Conservation (phyloP, 331 rosid species). For the Stylosanthes scabra region DNA sequence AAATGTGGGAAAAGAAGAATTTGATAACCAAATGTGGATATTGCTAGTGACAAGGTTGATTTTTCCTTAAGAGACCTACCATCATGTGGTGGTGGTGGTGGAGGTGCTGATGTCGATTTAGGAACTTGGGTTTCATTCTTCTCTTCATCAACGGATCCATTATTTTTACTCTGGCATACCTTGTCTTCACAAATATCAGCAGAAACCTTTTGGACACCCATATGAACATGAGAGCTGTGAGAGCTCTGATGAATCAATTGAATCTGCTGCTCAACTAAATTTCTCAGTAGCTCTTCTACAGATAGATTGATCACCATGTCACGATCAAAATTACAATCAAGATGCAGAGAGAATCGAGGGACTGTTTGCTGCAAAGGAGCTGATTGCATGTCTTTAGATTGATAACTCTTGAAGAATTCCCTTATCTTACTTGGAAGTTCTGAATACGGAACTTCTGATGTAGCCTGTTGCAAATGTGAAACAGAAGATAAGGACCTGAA, state of each 20-base stretch:
- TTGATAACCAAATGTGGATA: slow-evolving; percentile 91
- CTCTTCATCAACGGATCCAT: slow-evolving; percentile 43
- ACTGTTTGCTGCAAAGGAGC: slow-evolving; percentile 60
- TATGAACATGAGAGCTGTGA: slow-evolving; percentile 71
- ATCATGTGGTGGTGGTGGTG: slow-evolving; percentile 47
- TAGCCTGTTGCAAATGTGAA: slow-evolving; percentile 70
- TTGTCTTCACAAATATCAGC: slow-evolving; percentile 40
- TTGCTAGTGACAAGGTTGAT: slow-evolving; percentile 71
- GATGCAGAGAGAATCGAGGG: slow-evolving; percentile 72
- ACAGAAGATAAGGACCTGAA: slow-evolving; percentile 30
- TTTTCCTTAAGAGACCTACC: slow-evolving; percentile 70
- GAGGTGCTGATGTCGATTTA: slow-evolving; percentile 53
- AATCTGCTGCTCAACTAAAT: slow-evolving; percentile 67
- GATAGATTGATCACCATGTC: slow-evolving; percentile 64
- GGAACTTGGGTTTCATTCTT: slow-evolving; percentile 45
- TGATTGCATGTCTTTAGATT: slow-evolving; percentile 53
- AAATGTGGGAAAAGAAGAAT: slow-evolving; percentile 92
- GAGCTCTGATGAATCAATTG: slow-evolving; percentile 78
- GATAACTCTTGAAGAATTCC: slow-evolving; percentile 68
- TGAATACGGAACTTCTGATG: slow-evolving; percentile 75
- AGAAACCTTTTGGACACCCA: slow-evolving; percentile 36
- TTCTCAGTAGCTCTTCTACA: slow-evolving; percentile 70
- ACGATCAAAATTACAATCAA: slow-evolving; percentile 65
- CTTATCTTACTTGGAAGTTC: slow-evolving; percentile 72
- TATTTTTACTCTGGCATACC: slow-evolving; percentile 41